These are phyloP conservation scores for Podila epicladia DNA, from an alignment of 192 early-diverging fungal genomes.

Conservation along the genomic window DNA sequence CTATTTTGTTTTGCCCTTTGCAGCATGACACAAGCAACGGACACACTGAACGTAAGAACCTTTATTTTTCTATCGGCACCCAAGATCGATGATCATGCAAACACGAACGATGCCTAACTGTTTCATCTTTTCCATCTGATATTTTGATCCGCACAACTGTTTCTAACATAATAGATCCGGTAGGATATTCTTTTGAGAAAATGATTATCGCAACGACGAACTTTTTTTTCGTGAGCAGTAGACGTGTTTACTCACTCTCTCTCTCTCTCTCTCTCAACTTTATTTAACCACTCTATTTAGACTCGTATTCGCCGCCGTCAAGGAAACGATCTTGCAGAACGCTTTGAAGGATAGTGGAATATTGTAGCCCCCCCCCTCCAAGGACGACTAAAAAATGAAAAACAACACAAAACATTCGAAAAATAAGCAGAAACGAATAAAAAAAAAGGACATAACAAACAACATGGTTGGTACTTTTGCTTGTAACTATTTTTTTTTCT, in stretches of 20 bases:
- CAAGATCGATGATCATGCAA: neutral
- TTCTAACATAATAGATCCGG: conserved; percentile 13
- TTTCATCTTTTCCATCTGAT: neutral
- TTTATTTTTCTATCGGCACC: neutral
- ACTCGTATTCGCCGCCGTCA: conserved; percentile 92
- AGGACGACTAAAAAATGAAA: neutral
- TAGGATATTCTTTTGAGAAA: neutral
- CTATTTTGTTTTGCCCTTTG: conserved; percentile 9
- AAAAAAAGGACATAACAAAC: no score
- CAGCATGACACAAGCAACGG: conserved; percentile 88
- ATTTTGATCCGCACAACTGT: neutral
- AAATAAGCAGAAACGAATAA: neutral
- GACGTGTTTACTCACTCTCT: neutral
- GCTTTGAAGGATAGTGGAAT: conserved; percentile 84
- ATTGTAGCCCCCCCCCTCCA: conserved; percentile 38
- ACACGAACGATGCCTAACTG: neutral
- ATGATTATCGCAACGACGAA: neutral
- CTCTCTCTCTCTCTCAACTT: neutral
- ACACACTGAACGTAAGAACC: conserved; percentile 79
- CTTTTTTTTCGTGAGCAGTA: neutral
- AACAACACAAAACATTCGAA: neutral
- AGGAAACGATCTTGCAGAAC: conserved; percentile 92
- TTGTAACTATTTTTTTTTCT: no score
- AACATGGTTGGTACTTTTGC: no score
- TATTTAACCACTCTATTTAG: conserved; percentile 14